phyloP scores from a whole-genome alignment of 768 basidiomycete genomes.

The Auricularia sp. region DNA sequence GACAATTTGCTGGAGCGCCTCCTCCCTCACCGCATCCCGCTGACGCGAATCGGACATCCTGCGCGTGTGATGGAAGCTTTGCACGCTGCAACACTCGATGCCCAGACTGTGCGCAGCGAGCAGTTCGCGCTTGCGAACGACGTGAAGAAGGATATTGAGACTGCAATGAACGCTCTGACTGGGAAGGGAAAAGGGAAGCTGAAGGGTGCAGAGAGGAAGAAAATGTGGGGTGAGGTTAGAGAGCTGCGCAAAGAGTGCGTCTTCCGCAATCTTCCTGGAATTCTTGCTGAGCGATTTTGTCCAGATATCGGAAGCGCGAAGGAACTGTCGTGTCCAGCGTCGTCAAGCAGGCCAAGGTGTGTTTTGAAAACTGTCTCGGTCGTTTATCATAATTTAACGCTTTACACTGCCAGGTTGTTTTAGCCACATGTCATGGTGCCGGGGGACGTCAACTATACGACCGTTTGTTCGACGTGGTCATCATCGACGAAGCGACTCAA shows the following conservation, averaged over 20 bases:
- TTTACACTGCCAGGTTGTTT: conserved; percentile 49
- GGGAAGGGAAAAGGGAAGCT: conserved; percentile 68
- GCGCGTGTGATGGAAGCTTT: conserved; percentile 71
- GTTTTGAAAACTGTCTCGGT: background rate
- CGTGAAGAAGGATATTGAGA: conserved; percentile 78
- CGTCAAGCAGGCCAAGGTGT: conserved; percentile 65
- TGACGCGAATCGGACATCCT: conserved; percentile 91
- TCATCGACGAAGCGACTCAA: conserved; percentile 98
- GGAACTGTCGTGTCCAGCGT: conserved; percentile 75
- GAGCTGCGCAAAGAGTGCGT: conserved; percentile 77
- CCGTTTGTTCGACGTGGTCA: conserved; percentile 79
- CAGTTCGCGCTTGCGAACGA: conserved; percentile 79
- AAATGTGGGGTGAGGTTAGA: conserved; percentile 6
- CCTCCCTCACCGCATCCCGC: conserved; percentile 22
- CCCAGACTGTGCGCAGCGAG: conserved; percentile 12
- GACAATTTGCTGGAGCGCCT: conserved; percentile 92
- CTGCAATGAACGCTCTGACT: conserved; percentile 51
- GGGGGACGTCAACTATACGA: conserved; percentile 74
- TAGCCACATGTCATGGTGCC: conserved; percentile 91
- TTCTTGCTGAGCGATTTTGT: background rate
- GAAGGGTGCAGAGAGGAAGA: background rate
- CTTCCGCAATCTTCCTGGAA: background rate
- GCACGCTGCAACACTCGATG: conserved; percentile 17
- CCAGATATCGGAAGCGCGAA: conserved; percentile 82
- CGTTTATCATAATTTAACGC: background rate